Evolutionary conservation across 768 basidiomycete species (phyloP), one percentile per base, ranked within the genome.

Genomic region (Lactarius evosmus): DNA sequence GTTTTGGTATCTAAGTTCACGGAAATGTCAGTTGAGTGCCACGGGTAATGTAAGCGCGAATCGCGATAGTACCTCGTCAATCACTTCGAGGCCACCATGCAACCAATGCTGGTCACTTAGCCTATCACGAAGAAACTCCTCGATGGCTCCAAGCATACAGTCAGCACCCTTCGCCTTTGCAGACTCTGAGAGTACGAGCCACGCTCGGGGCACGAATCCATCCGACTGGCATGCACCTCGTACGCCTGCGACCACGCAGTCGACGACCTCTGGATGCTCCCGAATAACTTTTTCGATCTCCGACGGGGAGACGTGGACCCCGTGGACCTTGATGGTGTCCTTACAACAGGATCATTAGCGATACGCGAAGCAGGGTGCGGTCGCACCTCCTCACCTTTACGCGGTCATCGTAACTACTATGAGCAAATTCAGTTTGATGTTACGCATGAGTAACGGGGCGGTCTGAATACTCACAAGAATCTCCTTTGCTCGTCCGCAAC

Each of bases 321-420:
- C 91, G 0, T 88, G 89, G 3, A 92, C 80, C 72, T 92, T 92
- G 27, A 93, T 77, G 0, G 85, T 89, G 69, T 92, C 91, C 85
- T 25, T 89, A 56, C n/a, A 25, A 17, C 44, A 22, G 27, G 9
- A 27, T 7, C 3, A 51, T 34, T 9, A 60, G 60, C 30, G 52
- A 30, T 41, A 40, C n/a, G 36, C 11, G 56, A 46, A 53, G 27
- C 19, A 22, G 9, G 29, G 38, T 40, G 56, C 46, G 34, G 27
- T 25, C 34, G 33, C 22, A 34, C 33, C 3, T 4, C 33, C 62
- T 66, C 54, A 87, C 88, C 81, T 93, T 92, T 29, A 81, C 79
- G 58, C 89, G 80, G 72, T 92, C 90, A 14, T 84, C 85, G 67
- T 84, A 91, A 74, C 88, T 89, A 58, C 3, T 12, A 50, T 19